A percentile compares a stretch with the other conserved stretches of the same genome.
Evolutionary conservation across 768 basidiomycete genomes (phyloP).

Genomic region (Termitomyces titanicus): DNA sequence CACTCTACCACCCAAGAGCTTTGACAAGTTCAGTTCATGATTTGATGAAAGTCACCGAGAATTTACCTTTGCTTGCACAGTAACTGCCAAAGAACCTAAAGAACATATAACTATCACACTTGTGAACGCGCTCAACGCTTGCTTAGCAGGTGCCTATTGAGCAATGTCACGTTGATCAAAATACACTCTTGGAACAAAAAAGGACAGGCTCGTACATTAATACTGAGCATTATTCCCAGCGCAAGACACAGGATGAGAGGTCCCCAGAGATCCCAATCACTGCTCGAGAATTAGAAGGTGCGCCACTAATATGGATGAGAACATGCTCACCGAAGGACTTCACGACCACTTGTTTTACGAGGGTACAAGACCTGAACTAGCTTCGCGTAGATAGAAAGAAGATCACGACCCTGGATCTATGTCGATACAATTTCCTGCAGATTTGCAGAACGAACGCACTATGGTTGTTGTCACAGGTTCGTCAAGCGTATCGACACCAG

Average conservation of each 20-base stretch:
- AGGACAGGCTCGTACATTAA: slow-evolving; percentile 60
- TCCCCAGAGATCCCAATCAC: slow-evolving; percentile 99
- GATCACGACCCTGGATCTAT: slow-evolving; percentile 71
- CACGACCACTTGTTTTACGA: slow-evolving; percentile 65
- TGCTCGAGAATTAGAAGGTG: slow-evolving; percentile 22
- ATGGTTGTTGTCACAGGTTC: slow-evolving; percentile 90
- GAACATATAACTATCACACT: slow-evolving; percentile 93
- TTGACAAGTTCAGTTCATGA: not conserved
- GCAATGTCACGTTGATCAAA: not conserved
- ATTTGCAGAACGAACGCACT: slow-evolving; percentile 38
- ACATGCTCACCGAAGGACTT: slow-evolving; percentile 66
- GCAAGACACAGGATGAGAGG: slow-evolving; percentile 80
- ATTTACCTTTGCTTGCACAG: slow-evolving; percentile 88
- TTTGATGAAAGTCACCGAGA: not conserved
- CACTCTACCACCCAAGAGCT: slow-evolving; percentile 85
- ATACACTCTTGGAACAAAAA: not conserved
- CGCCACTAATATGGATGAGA: not conserved
- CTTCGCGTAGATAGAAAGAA: slow-evolving; percentile 89
- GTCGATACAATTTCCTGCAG: slow-evolving; percentile 3
- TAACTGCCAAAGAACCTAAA: slow-evolving; percentile 85
- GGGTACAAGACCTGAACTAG: slow-evolving; percentile 93
- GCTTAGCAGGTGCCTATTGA: slow-evolving; percentile 71
- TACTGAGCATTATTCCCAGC: slow-evolving; percentile 80
- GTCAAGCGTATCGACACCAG: slow-evolving; percentile 87
- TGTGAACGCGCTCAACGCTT: slow-evolving; percentile 88